Evolutionary conservation across 805 yeast species (phyloP).

Genomic region (Zygotorulaspora sp.): DNA sequence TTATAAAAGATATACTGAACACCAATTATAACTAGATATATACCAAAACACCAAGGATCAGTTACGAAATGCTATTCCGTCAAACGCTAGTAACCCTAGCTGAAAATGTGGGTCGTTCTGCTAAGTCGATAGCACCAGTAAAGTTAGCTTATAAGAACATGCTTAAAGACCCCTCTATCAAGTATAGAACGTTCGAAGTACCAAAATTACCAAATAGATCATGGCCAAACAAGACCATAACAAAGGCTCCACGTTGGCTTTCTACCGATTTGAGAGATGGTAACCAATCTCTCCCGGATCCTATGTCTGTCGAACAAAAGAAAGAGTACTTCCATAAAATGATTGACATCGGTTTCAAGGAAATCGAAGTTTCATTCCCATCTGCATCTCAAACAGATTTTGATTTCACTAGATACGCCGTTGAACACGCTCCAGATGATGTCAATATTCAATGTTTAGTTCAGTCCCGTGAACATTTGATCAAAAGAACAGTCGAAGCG

Average conservation of each 20-base stretch:
- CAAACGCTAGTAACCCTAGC: slow-evolving; percentile 21
- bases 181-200: slow-evolving; percentile 54
- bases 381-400: slow-evolving; percentile 80
- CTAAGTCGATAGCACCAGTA: slow-evolving; percentile 31
- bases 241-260: slow-evolving; percentile 75
- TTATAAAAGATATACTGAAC: no score
- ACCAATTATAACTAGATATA: no score
- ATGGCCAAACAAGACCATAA: slow-evolving; percentile 66
- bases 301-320: slow-evolving; percentile 71
- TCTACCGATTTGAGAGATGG: slow-evolving; percentile 80
- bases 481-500: slow-evolving; percentile 69
- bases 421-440: slow-evolving; percentile 72
- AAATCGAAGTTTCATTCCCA: slow-evolving; percentile 77
- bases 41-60: slow-evolving; percentile 1
- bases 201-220: slow-evolving; percentile 56
- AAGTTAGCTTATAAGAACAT: slow-evolving; percentile 42
- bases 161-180: slow-evolving; percentile 65
- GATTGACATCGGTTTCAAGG: slow-evolving; percentile 70
- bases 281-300: slow-evolving; percentile 77
- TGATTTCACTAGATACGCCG: slow-evolving; percentile 76
- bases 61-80: slow-evolving; percentile 10
- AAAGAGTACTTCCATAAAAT: slow-evolving; percentile 70
- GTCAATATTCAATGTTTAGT: slow-evolving; percentile 69
- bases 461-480: slow-evolving; percentile 71
- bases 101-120: slow-evolving; percentile 17